phyloP scores from a whole-genome alignment of 2,329 filamentous ascomycete species.

The Orbilia blumenaviensis region DNA sequence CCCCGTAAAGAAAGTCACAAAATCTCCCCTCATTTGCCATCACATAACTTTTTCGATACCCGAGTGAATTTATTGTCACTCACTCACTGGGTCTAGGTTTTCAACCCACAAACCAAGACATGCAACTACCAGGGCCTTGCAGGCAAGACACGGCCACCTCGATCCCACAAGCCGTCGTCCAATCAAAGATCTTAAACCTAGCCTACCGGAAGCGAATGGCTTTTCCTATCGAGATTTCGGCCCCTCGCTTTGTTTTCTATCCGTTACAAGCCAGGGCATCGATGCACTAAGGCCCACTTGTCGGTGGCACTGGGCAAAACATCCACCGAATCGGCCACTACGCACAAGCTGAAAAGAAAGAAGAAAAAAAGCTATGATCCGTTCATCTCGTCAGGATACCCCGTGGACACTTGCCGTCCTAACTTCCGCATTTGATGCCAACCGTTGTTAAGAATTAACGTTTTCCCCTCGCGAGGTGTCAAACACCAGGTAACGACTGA shows the following conservation, averaged over 20 bases:
- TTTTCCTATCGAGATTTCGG: constrained; percentile 15
- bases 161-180: background rate
- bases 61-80: constrained; percentile 5
- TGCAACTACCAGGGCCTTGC: constrained; percentile 4
- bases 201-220: constrained; percentile 5
- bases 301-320: constrained; percentile 16
- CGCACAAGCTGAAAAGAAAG: background rate
- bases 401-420: constrained; percentile 23
- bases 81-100: constrained; percentile 25
- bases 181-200: background rate
- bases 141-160: constrained; percentile 6
- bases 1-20: background rate
- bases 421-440: constrained; percentile 34
- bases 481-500: background rate
- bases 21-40: background rate
- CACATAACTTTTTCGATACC: background rate
- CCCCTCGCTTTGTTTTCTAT: constrained; percentile 2
- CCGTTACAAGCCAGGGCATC: constrained; percentile 1
- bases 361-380: constrained; percentile 16
- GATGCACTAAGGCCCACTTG: background rate
- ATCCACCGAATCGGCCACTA: constrained; percentile 5
- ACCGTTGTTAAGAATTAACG: constrained; percentile 12
- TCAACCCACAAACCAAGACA: background rate
- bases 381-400: background rate
- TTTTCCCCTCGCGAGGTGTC: background rate